Conservation (phyloP, 441 rosid genomes). For the Biscutella auriculata region DNA sequence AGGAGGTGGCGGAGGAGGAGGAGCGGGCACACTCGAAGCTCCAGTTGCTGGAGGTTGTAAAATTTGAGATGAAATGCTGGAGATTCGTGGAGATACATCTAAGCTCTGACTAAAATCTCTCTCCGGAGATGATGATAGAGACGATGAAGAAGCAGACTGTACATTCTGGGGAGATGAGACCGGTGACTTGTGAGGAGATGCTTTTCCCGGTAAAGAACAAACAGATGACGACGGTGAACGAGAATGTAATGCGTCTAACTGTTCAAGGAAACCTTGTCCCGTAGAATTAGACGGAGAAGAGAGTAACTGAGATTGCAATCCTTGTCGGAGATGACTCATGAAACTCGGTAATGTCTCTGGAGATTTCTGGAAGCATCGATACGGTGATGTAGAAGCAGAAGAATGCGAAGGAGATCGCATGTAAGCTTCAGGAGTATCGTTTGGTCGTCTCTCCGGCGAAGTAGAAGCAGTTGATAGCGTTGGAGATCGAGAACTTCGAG, state of each 20-base stretch:
- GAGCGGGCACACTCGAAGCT: conserved; percentile 27
- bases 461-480: conserved; percentile 29
- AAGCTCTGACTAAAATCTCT: conserved; percentile 32
- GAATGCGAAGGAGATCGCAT: conserved; percentile 29
- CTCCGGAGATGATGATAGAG: conserved; percentile 36
- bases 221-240: conserved; percentile 10
- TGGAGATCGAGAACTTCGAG: conserved; percentile 18
- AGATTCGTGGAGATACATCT: conserved; percentile 30
- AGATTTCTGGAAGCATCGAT: conserved; percentile 26
- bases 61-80: conserved; percentile 22
- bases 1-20: conserved; percentile 32
- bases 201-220: conserved; percentile 21
- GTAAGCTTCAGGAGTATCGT: conserved; percentile 25
- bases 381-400: conserved; percentile 36
- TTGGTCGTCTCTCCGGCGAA: conserved; percentile 32
- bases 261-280: conserved; percentile 22
- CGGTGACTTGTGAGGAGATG: conserved; percentile 17
- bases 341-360: conserved; percentile 28
- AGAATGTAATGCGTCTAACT: conserved; percentile 14
- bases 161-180: not conserved
- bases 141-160: too few relatives aligned
- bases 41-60: conserved; percentile 18
- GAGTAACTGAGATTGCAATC: conserved; percentile 24
- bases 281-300: conserved; percentile 28
- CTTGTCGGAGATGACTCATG: conserved; percentile 28